Evolutionary conservation across 2,329 filamentous ascomycete genomes (phyloP).

Genomic region (Trichophyton rubrum): DNA sequence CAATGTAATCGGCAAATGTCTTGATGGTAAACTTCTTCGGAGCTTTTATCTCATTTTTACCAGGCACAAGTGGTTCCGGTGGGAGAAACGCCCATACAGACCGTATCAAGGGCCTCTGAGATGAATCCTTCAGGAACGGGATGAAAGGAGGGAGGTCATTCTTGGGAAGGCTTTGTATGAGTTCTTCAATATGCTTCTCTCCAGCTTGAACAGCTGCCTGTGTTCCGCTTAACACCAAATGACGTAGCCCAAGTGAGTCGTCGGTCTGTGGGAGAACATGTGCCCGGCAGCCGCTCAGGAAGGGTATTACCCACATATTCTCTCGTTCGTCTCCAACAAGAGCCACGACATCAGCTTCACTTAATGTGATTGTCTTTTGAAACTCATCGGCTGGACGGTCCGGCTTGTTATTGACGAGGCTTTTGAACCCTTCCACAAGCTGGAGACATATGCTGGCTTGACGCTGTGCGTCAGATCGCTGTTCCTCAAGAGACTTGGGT

Average conservation of each 20-base stretch:
- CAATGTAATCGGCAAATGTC: slow-evolving; percentile 29
- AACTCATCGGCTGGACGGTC: slow-evolving; percentile 9
- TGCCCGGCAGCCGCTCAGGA: slow-evolving; percentile 29
- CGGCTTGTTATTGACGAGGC: neutral
- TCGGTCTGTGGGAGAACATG: slow-evolving; percentile 20
- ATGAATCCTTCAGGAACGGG: neutral
- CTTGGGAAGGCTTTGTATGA: neutral
- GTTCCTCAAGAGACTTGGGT: neutral
- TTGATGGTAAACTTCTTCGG: slow-evolving; percentile 19
- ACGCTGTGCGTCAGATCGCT: neutral
- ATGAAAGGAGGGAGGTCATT: neutral
- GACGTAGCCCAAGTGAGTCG: slow-evolving; percentile 23
- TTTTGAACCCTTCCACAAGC: neutral
- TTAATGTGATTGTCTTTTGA: slow-evolving; percentile 23
- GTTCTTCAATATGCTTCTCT: slow-evolving; percentile 17
- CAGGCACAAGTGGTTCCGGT: neutral
- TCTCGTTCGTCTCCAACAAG: slow-evolving; percentile 25
- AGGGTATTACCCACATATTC: slow-evolving; percentile 26
- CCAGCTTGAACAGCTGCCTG: slow-evolving; percentile 23
- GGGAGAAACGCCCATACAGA: slow-evolving; percentile 6
- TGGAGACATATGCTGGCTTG: neutral
- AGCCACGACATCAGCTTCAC: slow-evolving; percentile 25
- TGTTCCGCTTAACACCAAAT: slow-evolving; percentile 25
- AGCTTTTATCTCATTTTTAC: neutral
- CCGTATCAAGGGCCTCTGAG: slow-evolving; percentile 3